Conservation (phyloP, 208 protist genomes). For the Crithidia expoeki region DNA sequence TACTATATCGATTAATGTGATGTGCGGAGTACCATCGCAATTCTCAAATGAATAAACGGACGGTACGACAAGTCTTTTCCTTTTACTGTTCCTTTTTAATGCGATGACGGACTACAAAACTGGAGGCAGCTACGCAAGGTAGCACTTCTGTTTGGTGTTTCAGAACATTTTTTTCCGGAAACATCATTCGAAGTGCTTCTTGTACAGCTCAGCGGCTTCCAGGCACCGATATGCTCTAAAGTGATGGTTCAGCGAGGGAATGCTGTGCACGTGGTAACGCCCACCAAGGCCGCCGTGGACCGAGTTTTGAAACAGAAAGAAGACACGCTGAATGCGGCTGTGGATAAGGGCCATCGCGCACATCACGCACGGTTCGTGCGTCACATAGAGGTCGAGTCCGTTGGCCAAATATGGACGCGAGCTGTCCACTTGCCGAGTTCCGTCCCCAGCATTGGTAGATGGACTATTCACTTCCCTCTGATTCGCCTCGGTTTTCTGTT, state of each 20-base stretch:
- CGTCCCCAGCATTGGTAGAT: background rate
- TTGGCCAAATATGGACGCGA: conserved; percentile 87
- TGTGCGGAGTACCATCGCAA: no score
- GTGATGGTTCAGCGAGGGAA: conserved; percentile 89
- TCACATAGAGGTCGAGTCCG: conserved; percentile 83
- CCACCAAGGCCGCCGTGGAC: conserved; percentile 77
- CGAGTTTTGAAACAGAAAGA: conserved; percentile 75
- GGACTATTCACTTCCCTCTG: background rate
- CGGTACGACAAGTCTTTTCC: no score
- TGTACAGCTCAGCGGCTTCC: conserved; percentile 35
- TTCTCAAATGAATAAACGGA: no score
- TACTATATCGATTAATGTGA: no score
- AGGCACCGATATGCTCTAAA: conserved; percentile 68
- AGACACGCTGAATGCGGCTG: conserved; percentile 84
- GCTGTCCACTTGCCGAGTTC: conserved; percentile 1
- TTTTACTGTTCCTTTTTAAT: no score
- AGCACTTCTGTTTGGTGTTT: no score
- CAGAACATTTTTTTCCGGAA: no score
- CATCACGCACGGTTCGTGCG: conserved; percentile 94
- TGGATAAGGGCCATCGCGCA: conserved; percentile 95
- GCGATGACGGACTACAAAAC: no score
- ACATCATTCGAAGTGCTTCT: background rate
- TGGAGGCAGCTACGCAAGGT: no score
- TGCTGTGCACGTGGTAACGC: conserved; percentile 65
- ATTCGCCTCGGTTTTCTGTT: background rate